Base-by-base conservation (phyloP, 78 protist genomes). In the Chrysochromulina tobinii region DNA sequence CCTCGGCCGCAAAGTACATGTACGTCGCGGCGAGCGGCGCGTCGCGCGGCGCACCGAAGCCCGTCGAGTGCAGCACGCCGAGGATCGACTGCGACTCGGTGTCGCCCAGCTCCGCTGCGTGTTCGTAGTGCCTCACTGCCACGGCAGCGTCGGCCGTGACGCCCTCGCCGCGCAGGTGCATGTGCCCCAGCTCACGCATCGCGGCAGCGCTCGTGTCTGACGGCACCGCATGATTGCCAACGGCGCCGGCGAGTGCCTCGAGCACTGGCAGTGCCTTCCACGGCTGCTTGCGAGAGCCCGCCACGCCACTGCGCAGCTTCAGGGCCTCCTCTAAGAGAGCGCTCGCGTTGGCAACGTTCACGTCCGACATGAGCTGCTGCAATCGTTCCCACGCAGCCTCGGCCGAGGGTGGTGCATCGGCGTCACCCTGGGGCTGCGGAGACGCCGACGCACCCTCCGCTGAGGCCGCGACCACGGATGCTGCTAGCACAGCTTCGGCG, bases 1-100 rank as follows among this genome's bases (percentile, higher is more conserved):
- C 93, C 84, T 48, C 84, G 0, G 97, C 96, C 4, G 97, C 94
- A 68, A 96, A 96, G 64, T 90, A 54, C 90, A 72, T 85, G 85
- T 93, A 90, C 59, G 93, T 73, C 23, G 89, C 8, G 14, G 72
- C 66, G 72, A 83, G 88, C 72, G 88, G 38, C n/a, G n/a, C 58
- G 69, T 23, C 15, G 23, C 0, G 11, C 14, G 3, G 27, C 21
- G 23, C 87, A 64, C 51, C 51, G 20, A 54, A 4, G 25, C 87
- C 87, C 3, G 61, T 20, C 48, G 87, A n/a, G 61, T 79, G 38
- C 23, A 79, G 87, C 27, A 83, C 38, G 15, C 88, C 88, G 15
- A 83, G 57, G 23, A 0, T 1, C 54, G 0, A 14, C 53, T 83
- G 88, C 69, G 72, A 68, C 72, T 83, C 72, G 12, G 68, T 20